Evolutionary conservation across 192 early-diverging fungal species (phyloP).

Genomic region (Coemansia guatemalensis): DNA sequence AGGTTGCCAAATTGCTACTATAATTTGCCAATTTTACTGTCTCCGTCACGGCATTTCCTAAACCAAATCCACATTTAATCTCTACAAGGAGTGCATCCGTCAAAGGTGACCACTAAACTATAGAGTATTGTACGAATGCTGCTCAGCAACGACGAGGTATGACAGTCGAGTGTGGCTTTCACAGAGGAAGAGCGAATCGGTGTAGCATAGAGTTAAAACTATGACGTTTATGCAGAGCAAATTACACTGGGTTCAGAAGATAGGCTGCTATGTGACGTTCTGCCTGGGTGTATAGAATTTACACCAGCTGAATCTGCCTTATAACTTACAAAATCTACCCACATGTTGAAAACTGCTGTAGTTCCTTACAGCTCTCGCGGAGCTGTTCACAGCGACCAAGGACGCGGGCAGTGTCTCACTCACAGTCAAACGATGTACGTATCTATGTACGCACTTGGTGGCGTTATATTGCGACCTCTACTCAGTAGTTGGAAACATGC

Average conservation of each 20-base stretch:
- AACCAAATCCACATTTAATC: neutral
- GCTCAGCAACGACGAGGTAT: conserved; percentile 37
- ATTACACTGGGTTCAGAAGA: neutral
- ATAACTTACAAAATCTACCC: neutral
- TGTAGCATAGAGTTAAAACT: neutral
- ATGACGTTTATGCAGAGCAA: neutral
- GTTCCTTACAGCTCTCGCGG: conserved; percentile 41
- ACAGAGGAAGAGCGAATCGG: neutral
- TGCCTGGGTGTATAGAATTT: neutral
- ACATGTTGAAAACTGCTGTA: conserved; percentile 13
- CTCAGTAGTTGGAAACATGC: neutral
- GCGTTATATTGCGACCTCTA: neutral
- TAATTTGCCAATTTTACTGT: neutral
- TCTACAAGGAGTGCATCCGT: neutral
- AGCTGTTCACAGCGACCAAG: conserved; percentile 34
- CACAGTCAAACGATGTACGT: conserved; percentile 43
- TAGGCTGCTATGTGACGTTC: neutral
- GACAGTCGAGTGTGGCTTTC: neutral
- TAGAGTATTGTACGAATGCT: conserved; percentile 19
- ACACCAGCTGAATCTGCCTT: neutral
- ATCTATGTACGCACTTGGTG: neutral
- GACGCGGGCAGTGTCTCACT: conserved; percentile 36
- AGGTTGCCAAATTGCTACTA: neutral
- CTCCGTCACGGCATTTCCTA: conserved; percentile 4
- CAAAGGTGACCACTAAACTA: neutral